Base-by-base conservation (phyloP, 2,329 filamentous ascomycete species). In the Pestalotiopsis sp. region DNA sequence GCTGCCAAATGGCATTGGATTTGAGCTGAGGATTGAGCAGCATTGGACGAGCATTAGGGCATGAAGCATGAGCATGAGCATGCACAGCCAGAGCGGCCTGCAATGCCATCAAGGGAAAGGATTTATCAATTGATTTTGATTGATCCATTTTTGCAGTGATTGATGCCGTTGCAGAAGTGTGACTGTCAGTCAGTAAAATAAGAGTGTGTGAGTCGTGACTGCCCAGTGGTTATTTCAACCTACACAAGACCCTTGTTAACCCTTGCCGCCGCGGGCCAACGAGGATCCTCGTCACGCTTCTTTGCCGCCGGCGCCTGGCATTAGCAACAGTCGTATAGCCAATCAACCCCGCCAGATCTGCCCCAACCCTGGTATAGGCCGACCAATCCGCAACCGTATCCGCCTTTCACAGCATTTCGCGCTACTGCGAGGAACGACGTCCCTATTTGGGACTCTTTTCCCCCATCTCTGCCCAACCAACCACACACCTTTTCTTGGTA, bases 331-430 rank as follows among this genome's bases (percentile, higher is more conserved):
- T 66, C 62, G 72, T 69, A 72, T 65, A 70, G 64, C 77, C 77
- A 78, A 78, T 78, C 70, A 76, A 66, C 66, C 74, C 45, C 62
- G n/a, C 71, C 63, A 68, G 63, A 68, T 71, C 72, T 64, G 57
- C 66, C 63, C 58, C 68, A 69, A 73, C 77, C 77, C 75, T 75
- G 72, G 70, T 67, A 67, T 6, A 60, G 39, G 64, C 64, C 71
- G 72, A 67, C 82, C 81, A 83, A 83, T 83, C 73, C 71, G 68
- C 69, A 73, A 67, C 71, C 74, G 69, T 74, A 77, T 75, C 69
- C 73, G 70, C 72, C 69, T 75, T 70, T 71, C 73, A 73, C 77
- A 70, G 68, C 71, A 72, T 71, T 73, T 73, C 75, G 77, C 78
- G 77, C 78, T 80, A 77, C 76, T 76, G 74, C 73, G 77, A 78